Percentiles rank a stretch among this genome's conserved stretches.
Evolutionary conservation across 2,329 filamentous ascomycete genomes (phyloP).

Genomic region (Fusarium sp.): DNA sequence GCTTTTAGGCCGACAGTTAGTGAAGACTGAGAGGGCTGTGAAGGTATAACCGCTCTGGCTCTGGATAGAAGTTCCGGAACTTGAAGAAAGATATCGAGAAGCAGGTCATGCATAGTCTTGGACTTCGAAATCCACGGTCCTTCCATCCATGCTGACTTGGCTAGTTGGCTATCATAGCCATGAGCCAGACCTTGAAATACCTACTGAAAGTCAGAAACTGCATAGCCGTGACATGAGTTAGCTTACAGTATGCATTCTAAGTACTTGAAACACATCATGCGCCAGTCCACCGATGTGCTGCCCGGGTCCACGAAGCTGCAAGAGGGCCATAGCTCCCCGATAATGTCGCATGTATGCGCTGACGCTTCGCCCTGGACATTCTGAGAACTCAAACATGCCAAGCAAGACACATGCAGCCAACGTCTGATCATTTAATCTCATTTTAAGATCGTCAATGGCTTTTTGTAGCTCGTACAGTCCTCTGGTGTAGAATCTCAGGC

Average conservation of each 20-base stretch:
- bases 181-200: fast-evolving
- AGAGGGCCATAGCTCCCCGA: neutral
- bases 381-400: neutral
- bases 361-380: neutral
- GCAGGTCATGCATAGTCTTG: neutral
- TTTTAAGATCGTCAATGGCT: fast-evolving
- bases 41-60: fast-evolving
- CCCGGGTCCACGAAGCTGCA: neutral
- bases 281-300: neutral
- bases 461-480: neutral
- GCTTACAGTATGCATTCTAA: neutral
- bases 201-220: neutral
- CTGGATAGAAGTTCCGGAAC: fast-evolving
- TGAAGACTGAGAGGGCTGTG: fast-evolving
- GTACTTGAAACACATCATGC: neutral
- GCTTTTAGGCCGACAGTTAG: fast-evolving
- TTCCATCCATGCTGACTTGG: neutral
- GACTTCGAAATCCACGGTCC: neutral
- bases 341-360: neutral
- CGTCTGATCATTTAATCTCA: neutral
- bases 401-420: neutral
- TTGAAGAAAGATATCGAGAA: neutral
- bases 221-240: fast-evolving
- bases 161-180: fast-evolving
- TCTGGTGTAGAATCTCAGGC: neutral